Conservation (phyloP, 192 early-diverging fungal genomes). For the Mortierella alpina region DNA sequence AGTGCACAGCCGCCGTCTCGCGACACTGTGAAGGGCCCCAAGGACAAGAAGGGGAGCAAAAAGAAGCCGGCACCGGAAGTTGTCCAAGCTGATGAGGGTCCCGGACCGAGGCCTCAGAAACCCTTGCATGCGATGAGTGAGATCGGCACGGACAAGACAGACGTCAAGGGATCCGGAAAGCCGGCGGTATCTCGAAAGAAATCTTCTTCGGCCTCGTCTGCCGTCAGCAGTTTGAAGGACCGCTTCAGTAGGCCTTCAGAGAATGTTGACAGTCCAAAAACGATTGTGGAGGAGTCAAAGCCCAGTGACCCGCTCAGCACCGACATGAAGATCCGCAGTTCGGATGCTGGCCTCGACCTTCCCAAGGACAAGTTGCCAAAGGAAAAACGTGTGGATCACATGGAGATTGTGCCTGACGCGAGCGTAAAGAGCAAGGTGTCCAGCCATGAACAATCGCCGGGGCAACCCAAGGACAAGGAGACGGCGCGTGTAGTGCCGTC, state of each 20-base stretch:
- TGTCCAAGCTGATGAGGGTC: background rate
- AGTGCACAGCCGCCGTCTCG: no score
- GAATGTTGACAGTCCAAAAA: no score
- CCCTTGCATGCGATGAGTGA: background rate
- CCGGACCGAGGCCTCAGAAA: background rate
- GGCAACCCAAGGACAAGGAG: background rate
- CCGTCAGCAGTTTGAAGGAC: slow-evolving; percentile 26
- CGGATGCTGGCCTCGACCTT: no score
- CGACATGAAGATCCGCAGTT: no score
- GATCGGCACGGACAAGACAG: slow-evolving; percentile 10
- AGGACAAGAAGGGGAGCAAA: slow-evolving; percentile 22
- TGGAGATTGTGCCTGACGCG: no score
- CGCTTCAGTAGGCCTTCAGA: slow-evolving; percentile 20
- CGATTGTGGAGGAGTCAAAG: no score
- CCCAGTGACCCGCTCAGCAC: no score
- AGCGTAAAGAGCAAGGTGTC: no score
- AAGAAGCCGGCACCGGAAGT: slow-evolving; percentile 9
- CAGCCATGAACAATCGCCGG: background rate
- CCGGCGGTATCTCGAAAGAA: slow-evolving; percentile 1
- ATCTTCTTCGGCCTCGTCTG: background rate
- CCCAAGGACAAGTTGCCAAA: no score
- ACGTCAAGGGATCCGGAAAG: background rate
- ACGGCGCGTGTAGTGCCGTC: background rate
- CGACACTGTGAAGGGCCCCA: background rate
- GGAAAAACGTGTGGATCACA: no score